Evolutionary conservation across 2,329 filamentous ascomycete species (phyloP).

Genomic region (Fusarium albidum): DNA sequence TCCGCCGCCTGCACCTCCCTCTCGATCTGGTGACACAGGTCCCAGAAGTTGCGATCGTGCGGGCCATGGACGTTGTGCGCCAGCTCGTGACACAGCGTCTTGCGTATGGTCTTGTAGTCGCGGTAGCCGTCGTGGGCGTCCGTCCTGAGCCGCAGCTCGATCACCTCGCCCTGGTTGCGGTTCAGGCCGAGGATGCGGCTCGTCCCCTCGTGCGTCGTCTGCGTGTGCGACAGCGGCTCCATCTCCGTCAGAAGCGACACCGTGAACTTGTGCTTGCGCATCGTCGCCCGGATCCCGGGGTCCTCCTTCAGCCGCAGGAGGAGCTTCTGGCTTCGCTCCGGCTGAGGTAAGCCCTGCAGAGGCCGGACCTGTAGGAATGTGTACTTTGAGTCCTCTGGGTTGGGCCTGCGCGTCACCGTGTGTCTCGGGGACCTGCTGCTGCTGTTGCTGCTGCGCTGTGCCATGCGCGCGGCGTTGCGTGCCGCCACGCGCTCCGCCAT

Average conservation of each 20-base stretch:
- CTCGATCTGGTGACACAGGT: slow-evolving; percentile 86
- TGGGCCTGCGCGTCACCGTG: slow-evolving; percentile 8
- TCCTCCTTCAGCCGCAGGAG: slow-evolving; percentile 81
- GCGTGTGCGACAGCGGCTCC: slow-evolving; percentile 85
- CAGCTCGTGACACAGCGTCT: slow-evolving; percentile 93
- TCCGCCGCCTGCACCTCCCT: slow-evolving; percentile 82
- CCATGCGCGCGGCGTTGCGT: slow-evolving; percentile 53
- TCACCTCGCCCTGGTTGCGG: slow-evolving; percentile 85
- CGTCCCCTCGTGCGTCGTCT: slow-evolving; percentile 73
- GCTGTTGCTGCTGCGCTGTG: slow-evolving; percentile 38
- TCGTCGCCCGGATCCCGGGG: slow-evolving; percentile 82
- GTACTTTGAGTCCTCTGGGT: slow-evolving; percentile 70
- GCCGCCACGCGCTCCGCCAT: slow-evolving; percentile 59
- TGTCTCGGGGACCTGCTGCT: slow-evolving; percentile 41
- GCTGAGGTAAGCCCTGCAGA: slow-evolving; percentile 78
- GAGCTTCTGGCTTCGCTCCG: slow-evolving; percentile 74
- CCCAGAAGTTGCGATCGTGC: slow-evolving; percentile 91
- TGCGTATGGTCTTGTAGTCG: slow-evolving; percentile 90
- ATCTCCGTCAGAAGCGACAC: slow-evolving; percentile 93
- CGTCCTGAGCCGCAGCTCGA: slow-evolving; percentile 89
- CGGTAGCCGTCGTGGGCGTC: slow-evolving; percentile 94
- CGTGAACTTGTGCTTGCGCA: slow-evolving; percentile 84
- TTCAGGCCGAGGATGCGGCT: slow-evolving; percentile 86
- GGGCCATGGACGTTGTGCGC: slow-evolving; percentile 88
- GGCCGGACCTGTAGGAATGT: slow-evolving; percentile 83